These are phyloP conservation scores for Zoysia japonica DNA, from an alignment of 176 grass and related monocot genomes.

Conservation along the genomic window DNA sequence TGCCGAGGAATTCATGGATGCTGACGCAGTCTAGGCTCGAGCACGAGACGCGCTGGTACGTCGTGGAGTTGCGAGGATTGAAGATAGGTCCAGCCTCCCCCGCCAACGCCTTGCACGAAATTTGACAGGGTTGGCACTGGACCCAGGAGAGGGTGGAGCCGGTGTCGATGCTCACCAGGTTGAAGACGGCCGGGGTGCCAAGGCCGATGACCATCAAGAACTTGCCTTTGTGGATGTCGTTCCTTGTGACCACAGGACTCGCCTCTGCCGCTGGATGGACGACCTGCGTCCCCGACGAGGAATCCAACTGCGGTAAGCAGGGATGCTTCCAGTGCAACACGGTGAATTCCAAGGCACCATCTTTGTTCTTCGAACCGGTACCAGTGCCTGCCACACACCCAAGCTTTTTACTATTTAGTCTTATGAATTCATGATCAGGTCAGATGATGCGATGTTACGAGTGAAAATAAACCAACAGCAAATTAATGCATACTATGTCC, in stretches of 20 bases:
- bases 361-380: neutral
- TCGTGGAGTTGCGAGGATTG: conserved; percentile 28
- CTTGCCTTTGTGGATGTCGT: conserved; percentile 30
- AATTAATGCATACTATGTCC: too few relatives aligned
- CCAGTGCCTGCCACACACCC: neutral
- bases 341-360: conserved; percentile 38
- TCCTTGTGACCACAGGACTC: neutral
- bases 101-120: neutral
- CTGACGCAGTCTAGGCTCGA: neutral
- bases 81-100: neutral
- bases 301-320: conserved; percentile 1
- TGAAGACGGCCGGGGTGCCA: conserved; percentile 29
- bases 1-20: neutral
- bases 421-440: neutral
- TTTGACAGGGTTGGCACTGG: neutral
- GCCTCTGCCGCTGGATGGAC: neutral
- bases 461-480: too few relatives aligned
- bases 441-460: too few relatives aligned
- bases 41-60: conserved; percentile 24
- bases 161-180: conserved; percentile 47
- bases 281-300: neutral
- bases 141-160: conserved; percentile 52
- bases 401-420: neutral
- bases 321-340: conserved; percentile 42
- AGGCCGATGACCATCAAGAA: conserved; percentile 44